Evolutionary conservation across 768 basidiomycete genomes (phyloP).

Genomic region (Rhodosporidiobolus sp.): DNA sequence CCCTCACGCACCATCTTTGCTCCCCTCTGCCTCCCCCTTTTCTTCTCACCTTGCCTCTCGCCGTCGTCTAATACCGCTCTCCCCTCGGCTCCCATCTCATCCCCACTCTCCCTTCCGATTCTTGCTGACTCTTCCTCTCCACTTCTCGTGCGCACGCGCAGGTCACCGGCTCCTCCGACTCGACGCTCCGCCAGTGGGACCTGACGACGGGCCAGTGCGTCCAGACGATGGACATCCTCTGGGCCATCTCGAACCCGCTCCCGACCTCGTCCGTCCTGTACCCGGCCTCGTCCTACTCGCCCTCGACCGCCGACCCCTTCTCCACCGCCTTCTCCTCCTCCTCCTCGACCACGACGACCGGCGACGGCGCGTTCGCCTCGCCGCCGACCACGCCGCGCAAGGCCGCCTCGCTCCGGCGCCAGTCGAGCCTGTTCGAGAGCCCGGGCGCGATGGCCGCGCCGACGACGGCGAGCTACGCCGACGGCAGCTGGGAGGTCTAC

Average conservation of each 20-base stretch:
- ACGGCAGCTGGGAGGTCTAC: conserved; percentile 91
- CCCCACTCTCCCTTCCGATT: too few relatives aligned
- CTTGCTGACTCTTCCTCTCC: too few relatives aligned
- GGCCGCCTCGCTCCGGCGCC: conserved; percentile 43
- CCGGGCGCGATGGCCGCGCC: conserved; percentile 25
- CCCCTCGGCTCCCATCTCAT: too few relatives aligned
- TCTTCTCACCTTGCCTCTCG: too few relatives aligned
- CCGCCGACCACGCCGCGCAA: conserved; percentile 25
- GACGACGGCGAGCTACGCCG: conserved; percentile 79
- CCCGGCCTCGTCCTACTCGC: conserved; percentile 32
- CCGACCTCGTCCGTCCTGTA: conserved; percentile 35
- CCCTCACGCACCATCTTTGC: too few relatives aligned
- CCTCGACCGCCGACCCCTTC: conserved; percentile 32
- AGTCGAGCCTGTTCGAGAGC: conserved; percentile 51
- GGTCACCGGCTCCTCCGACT: conserved; percentile 97
- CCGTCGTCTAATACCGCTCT: too few relatives aligned
- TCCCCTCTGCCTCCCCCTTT: too few relatives aligned
- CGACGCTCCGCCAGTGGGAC: conserved; percentile 98
- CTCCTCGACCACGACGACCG: too few relatives aligned
- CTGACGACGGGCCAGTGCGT: conserved; percentile 95
- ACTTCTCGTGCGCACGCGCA: too few relatives aligned
- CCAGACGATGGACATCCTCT: conserved; percentile 98
- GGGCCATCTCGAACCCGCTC: conserved; percentile 93
- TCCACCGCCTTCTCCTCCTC: conserved; percentile 18
- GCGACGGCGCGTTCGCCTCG: background rate